Evolutionary conservation across 129 eudicot species (phyloP).

Genomic region (Tagetes erecta): DNA sequence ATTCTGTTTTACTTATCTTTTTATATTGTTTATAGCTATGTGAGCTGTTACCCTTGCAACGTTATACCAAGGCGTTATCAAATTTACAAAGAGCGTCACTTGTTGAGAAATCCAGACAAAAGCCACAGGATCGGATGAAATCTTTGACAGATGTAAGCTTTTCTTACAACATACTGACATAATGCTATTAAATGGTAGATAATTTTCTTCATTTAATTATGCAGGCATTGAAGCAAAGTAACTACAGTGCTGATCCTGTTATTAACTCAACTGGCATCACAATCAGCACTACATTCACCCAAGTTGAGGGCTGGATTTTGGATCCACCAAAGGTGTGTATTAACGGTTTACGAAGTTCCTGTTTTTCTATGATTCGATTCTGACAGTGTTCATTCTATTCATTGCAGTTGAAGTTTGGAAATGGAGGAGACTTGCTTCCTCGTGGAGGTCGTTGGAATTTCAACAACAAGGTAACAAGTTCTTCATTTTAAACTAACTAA

Average conservation of each 20-base stretch:
- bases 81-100: slow-evolving; percentile 59
- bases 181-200: not conserved
- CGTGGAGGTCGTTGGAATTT: slow-evolving; percentile 79
- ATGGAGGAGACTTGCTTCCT: slow-evolving; percentile 57
- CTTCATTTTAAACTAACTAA: not conserved
- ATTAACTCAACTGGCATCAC: slow-evolving; percentile 69
- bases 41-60: slow-evolving; percentile 58
- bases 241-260: slow-evolving; percentile 57
- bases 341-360: too few relatives aligned
- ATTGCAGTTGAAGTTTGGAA: slow-evolving; percentile 52
- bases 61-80: slow-evolving; percentile 74
- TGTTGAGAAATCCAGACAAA: slow-evolving; percentile 83
- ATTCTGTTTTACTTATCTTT: not conserved
- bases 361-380: too few relatives aligned
- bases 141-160: slow-evolving; percentile 37
- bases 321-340: slow-evolving; percentile 46
- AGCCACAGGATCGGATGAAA: slow-evolving; percentile 78
- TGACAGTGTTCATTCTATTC: too few relatives aligned
- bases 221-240: slow-evolving; percentile 34
- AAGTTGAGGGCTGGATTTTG: slow-evolving; percentile 69
- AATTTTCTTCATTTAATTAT: not conserved
- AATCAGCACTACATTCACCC: slow-evolving; percentile 48
- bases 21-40: slow-evolving; percentile 47
- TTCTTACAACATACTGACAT: not conserved
- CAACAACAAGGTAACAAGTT: slow-evolving; percentile 51